Evolutionary conservation across 225 moss, liverwort and hornwort species (phyloP).

Genomic region (Physcomitrellopsis africana): DNA sequence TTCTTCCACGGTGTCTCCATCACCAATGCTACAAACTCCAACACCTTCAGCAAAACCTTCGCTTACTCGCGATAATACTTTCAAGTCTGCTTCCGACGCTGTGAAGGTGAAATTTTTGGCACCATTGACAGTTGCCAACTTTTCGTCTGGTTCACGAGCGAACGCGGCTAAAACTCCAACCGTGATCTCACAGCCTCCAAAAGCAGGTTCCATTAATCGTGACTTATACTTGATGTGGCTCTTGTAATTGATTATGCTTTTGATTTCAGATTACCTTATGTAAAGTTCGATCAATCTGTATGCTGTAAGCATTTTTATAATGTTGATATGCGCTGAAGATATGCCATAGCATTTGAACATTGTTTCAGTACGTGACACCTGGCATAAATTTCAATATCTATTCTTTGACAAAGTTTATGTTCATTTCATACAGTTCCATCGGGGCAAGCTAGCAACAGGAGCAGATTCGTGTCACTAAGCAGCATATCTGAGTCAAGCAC

Average conservation of each 20-base stretch:
- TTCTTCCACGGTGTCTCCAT: constrained; percentile 22
- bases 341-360: no score
- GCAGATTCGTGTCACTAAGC: constrained; percentile 59
- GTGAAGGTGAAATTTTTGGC: constrained; percentile 90
- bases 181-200: constrained; percentile 43
- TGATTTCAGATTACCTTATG: neutral
- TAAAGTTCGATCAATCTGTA: no score
- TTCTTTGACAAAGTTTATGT: neutral
- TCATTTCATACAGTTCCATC: constrained; percentile 19
- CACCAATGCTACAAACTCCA: constrained; percentile 34
- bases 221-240: constrained; percentile 15
- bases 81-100: constrained; percentile 67
- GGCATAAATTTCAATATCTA: neutral
- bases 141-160: constrained; percentile 58
- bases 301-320: no score
- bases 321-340: no score
- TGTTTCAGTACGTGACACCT: no score
- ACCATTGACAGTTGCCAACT: constrained; percentile 65
- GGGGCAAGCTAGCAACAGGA: constrained; percentile 55
- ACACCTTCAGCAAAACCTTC: constrained; percentile 43
- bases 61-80: constrained; percentile 66
- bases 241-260: constrained; percentile 6
- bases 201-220: constrained; percentile 43
- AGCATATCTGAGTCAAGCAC: constrained; percentile 50
- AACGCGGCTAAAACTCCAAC: constrained; percentile 52